Base-by-base conservation (phyloP, 306 rosid genomes). In the Lagenaria siceraria region DNA sequence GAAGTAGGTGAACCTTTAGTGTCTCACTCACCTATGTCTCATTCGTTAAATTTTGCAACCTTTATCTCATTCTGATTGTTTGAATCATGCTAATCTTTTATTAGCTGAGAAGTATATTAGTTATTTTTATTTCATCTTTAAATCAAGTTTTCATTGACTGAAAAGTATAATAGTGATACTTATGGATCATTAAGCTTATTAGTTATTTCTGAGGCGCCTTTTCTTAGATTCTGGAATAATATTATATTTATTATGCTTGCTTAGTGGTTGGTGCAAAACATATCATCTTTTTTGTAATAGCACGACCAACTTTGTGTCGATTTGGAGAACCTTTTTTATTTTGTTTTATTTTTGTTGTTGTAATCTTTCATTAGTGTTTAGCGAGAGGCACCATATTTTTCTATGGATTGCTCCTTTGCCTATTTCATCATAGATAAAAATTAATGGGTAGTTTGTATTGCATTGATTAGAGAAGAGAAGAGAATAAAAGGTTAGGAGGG, bases 1-100 rank as follows among this genome's bases (percentile, higher is more conserved):
- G 98, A 95, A 80, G 98, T 95, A 90, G 87, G 93, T 86, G 85
- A 75, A 66, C 36, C 65, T 75, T 31, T 46, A 78, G 69, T 72
- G 54, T 76, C 49, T 14, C 0, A 46, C 43, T 14, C 7, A 25
- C 43, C 49, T 25, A 60, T 33, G 38, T 66, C 24, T 13, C 52
- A 33, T 63, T 18, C 56, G 4, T 66, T 53, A n/a, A n/a, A 33
- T 70, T 35, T 70, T 27, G 43, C 77, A n/a, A 31, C 24, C 68
- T 76, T 60, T 58, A 48, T 65, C 24, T 82, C 11, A 60, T 64
- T 33, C 33, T 17, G 29, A 52, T 66, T 66, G 52, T 66, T 43
- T 27, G 36, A 33, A 18, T 31, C 36, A 33, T 33, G 71, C n/a
- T 33, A 35, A 8, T 64, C 21, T 31, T 63, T 31, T 40, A 35